A percentile compares a stretch with the other conserved stretches of the same genome.
phyloP scores from a whole-genome alignment of 2,329 filamentous ascomycete genomes.

The Didymella sp. region DNA sequence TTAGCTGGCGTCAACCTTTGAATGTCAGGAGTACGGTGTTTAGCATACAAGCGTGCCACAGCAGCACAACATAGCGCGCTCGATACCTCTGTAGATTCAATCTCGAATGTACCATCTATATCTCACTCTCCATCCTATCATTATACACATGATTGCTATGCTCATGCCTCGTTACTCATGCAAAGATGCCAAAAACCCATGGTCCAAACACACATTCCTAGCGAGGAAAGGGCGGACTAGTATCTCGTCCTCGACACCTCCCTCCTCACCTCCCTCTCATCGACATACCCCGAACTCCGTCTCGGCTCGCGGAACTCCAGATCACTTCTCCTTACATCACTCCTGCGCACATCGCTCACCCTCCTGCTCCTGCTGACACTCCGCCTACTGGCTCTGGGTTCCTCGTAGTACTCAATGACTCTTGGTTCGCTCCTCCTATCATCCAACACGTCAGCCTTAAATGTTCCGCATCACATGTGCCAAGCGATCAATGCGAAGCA shows the following conservation, averaged over 20 bases:
- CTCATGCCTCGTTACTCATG: background rate
- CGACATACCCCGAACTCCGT: slow-evolving; percentile 33
- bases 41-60: slow-evolving; percentile 14
- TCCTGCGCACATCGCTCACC: slow-evolving; percentile 34
- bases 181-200: background rate
- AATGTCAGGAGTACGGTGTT: slow-evolving; percentile 19
- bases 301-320: slow-evolving; percentile 30
- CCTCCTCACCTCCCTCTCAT: slow-evolving; percentile 36
- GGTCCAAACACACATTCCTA: background rate
- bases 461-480: no score
- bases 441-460: background rate
- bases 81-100: slow-evolving; percentile 17
- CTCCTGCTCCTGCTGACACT: slow-evolving; percentile 36
- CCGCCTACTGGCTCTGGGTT: slow-evolving; percentile 35
- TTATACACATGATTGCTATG: background rate
- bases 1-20: slow-evolving; percentile 11
- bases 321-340: slow-evolving; percentile 13
- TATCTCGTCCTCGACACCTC: slow-evolving; percentile 43
- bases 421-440: slow-evolving; percentile 28
- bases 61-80: slow-evolving; percentile 16
- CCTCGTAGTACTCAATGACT: slow-evolving; percentile 40
- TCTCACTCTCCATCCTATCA: background rate
- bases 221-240: background rate
- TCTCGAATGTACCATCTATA: slow-evolving; percentile 6
- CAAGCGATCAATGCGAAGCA: background rate